phyloP scores from a whole-genome alignment of 805 yeast genomes.

The Yarrowia yakushimensis region DNA sequence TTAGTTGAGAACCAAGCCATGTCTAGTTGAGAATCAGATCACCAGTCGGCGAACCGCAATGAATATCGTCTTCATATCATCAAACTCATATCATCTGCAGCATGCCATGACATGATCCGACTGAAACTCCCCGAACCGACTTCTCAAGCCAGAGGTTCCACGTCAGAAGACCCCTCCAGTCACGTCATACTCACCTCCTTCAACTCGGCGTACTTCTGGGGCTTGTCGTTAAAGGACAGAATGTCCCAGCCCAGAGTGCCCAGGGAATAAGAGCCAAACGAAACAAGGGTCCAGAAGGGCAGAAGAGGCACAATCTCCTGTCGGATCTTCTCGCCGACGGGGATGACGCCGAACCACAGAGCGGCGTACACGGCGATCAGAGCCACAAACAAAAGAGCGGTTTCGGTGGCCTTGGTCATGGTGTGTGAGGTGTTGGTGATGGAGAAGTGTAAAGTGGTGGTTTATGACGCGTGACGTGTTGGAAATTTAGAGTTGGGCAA shows the following conservation, averaged over 20 bases:
- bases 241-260: slow-evolving; percentile 68
- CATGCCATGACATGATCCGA: too few relatives aligned
- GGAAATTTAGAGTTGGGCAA: not conserved
- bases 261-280: slow-evolving; percentile 67
- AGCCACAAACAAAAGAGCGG: slow-evolving; percentile 47
- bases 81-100: too few relatives aligned
- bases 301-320: slow-evolving; percentile 58
- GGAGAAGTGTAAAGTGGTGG: not conserved
- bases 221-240: slow-evolving; percentile 65
- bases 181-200: slow-evolving; percentile 40
- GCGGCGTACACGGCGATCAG: slow-evolving; percentile 53
- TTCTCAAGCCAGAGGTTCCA: too few relatives aligned
- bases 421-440: not conserved
- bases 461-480: slow-evolving; percentile 17
- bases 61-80: too few relatives aligned
- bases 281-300: slow-evolving; percentile 67
- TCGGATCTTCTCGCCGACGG: slow-evolving; percentile 48
- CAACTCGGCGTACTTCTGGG: slow-evolving; percentile 61
- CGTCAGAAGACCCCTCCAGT: too few relatives aligned
- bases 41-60: too few relatives aligned
- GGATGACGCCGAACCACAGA: slow-evolving; percentile 51
- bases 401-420: slow-evolving; percentile 69
- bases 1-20: too few relatives aligned
- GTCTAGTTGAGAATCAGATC: too few relatives aligned
- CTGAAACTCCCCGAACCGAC: too few relatives aligned